These are phyloP conservation scores for Curvularia verruculosa DNA, from an alignment of 2,329 filamentous ascomycete species.

Conservation along the genomic window DNA sequence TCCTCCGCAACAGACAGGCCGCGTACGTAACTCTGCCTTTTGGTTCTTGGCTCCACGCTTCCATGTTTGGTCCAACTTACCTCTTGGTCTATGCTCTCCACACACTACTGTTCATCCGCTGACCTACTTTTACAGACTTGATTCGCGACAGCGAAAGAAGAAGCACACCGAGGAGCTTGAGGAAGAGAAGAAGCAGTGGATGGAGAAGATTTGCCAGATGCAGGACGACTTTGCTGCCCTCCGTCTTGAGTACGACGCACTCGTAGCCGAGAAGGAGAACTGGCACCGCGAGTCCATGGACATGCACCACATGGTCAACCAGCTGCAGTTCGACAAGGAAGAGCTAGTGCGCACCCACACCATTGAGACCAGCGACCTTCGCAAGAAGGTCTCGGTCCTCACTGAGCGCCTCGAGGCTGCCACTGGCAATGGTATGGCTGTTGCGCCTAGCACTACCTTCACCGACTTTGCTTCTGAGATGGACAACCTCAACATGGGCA, in stretches of 20 bases:
- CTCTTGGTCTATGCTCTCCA: conserved; percentile 41
- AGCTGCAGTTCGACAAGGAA: conserved; percentile 83
- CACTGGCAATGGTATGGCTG: conserved; percentile 53
- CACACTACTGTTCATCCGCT: conserved; percentile 40
- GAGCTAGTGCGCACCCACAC: conserved; percentile 89
- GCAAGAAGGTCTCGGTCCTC: conserved; percentile 88
- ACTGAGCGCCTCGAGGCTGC: conserved; percentile 71
- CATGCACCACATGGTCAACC: conserved; percentile 75
- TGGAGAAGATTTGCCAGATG: conserved; percentile 74
- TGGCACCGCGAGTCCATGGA: conserved; percentile 76
- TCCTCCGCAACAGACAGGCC: conserved; percentile 93
- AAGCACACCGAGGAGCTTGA: conserved; percentile 96
- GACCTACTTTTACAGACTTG: conserved; percentile 68
- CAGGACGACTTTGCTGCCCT: conserved; percentile 77
- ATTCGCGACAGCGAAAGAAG: conserved; percentile 97
- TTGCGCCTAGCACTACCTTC: conserved; percentile 66
- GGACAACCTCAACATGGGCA: conserved; percentile 81
- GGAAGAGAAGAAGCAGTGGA: conserved; percentile 93
- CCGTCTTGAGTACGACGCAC: conserved; percentile 63
- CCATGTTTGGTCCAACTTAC: conserved; percentile 36
- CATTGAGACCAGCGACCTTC: conserved; percentile 85
- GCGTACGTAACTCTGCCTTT: conserved; percentile 69
- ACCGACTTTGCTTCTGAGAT: conserved; percentile 78
- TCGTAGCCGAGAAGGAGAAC: conserved; percentile 64
- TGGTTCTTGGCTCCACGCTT: conserved; percentile 54